Percentiles rank a stretch among this genome's conserved stretches.
These are phyloP conservation scores for Thinopyrum elongatum DNA, from an alignment of 176 grass and related monocot species.

Conservation along the genomic window DNA sequence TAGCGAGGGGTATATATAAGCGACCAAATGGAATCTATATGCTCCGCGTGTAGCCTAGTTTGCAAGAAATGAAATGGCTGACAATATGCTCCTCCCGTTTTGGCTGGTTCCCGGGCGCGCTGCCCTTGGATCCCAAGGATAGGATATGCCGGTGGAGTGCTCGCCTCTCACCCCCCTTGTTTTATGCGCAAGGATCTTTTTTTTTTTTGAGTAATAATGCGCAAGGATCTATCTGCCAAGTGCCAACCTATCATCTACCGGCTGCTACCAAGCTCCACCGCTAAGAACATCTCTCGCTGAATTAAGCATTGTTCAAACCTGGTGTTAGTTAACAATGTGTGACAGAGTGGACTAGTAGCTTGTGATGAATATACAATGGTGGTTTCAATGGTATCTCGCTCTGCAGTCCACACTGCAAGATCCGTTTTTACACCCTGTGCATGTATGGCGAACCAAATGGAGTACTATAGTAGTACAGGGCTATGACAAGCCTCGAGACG, in stretches of 20 bases:
- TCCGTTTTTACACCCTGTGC: constrained; percentile 26
- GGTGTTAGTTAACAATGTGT: constrained; percentile 28
- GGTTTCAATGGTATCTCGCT: not conserved
- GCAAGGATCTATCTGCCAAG: constrained; percentile 22
- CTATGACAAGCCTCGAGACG: not conserved
- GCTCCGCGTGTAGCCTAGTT: constrained; percentile 42
- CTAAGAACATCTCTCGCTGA: not conserved
- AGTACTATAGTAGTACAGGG: not conserved
- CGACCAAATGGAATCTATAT: constrained; percentile 35
- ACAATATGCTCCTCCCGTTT: constrained; percentile 26
- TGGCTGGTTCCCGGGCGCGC: constrained; percentile 34
- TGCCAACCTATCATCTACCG: constrained; percentile 15
- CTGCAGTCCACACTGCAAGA: not conserved
- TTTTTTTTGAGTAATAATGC: too few relatives aligned
- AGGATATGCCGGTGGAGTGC: constrained; percentile 25
- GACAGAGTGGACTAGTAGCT: not conserved
- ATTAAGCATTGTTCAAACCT: constrained; percentile 2
- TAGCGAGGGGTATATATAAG: constrained; percentile 13
- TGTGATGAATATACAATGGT: not conserved
- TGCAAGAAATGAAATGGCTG: constrained; percentile 57
- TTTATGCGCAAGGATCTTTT: constrained; percentile 31
- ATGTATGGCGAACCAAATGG: not conserved
- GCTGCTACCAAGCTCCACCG: not conserved
- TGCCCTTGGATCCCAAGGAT: constrained; percentile 47
- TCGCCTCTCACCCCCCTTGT: constrained; percentile 30